A percentile compares a stretch with the other conserved stretches of the same genome.
Evolutionary conservation across 768 basidiomycete species (phyloP).

Genomic region (Boletus coccyginus): DNA sequence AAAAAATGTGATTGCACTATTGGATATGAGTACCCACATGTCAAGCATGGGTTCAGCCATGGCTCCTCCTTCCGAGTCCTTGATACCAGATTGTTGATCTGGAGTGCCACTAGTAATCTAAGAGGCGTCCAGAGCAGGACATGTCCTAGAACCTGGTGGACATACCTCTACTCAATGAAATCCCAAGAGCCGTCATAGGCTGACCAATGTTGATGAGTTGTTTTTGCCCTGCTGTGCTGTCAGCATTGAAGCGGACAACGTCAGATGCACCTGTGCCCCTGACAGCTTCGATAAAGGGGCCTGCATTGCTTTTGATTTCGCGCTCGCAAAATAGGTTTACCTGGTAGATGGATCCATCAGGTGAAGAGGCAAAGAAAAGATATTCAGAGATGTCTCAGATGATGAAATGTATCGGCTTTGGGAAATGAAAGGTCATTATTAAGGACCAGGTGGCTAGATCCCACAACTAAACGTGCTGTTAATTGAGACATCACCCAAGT

Average conservation of each 20-base stretch:
- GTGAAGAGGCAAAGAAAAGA: slow-evolving; percentile 82
- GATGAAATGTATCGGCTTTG: slow-evolving; percentile 65
- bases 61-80: slow-evolving; percentile 93
- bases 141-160: neutral
- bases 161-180: slow-evolving; percentile 77
- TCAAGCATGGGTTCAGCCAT: slow-evolving; percentile 90
- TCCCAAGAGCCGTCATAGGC: slow-evolving; percentile 64
- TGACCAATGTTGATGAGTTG: slow-evolving; percentile 71
- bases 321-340: slow-evolving; percentile 73
- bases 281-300: slow-evolving; percentile 58
- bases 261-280: slow-evolving; percentile 73
- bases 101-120: slow-evolving; percentile 71
- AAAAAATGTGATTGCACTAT: neutral
- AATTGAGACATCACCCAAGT: slow-evolving; percentile 11
- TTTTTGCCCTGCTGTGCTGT: slow-evolving; percentile 44
- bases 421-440: slow-evolving; percentile 86
- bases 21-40: slow-evolving; percentile 50
- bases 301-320: slow-evolving; percentile 48
- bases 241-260: slow-evolving; percentile 62
- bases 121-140: neutral
- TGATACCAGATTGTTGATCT: slow-evolving; percentile 90
- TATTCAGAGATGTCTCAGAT: slow-evolving; percentile 85
- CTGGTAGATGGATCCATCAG: slow-evolving; percentile 73
- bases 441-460: slow-evolving; percentile 71
- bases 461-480: slow-evolving; percentile 57